Evolutionary conservation across 768 basidiomycete species (phyloP), one percentile per base, ranked within the genome.

Genomic region (Chalciporus chontae): DNA sequence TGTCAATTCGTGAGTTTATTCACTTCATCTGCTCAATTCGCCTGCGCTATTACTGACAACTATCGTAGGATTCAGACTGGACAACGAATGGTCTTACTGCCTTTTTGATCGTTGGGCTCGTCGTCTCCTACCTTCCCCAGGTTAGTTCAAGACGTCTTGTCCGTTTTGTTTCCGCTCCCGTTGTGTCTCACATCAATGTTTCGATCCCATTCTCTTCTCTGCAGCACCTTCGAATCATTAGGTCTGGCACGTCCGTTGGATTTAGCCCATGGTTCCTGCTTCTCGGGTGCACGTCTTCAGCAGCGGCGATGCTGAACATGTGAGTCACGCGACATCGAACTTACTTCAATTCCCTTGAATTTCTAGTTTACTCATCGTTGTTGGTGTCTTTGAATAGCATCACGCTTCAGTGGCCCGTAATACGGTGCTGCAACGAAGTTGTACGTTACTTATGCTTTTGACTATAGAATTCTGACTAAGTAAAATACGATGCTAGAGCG

Each of bases 201-300:
- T 5, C 26, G 8, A 26, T 26, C 26, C 8, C 26, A 26, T 26
- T 26, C 26, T 26, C 8, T 8, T 26, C 8, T n/a, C 26, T 2
- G 26, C 43, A 92, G 86, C 90, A 91, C 59, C 70, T 82, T 46
- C 79, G 92, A 7, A 96, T 96, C 57, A 87, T 96, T 59, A 64
- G 73, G 43, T 76, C 82, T 19, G 77, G 81, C 34, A 86, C 92
- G 0, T 92, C 88, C 0, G 85, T 94, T 57, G 96, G 96, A 0
- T 83, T 98, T 55, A 94, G 89, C 53, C 92, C 94, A 15, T 85
- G 88, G 79, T 98, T 90, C 62, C 72, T 98, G 29, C 73, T 97
- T 6, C 80, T 98, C 0, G 96, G 96, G 7, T 85, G 85, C 54
- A 90, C 88, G 0, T 89, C 88, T 14, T 80, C 84, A 11, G 86